Percentiles rank a stretch among this genome's conserved stretches.
phyloP scores from a whole-genome alignment of 2,329 filamentous ascomycete genomes.

The Fusarium sp. region DNA sequence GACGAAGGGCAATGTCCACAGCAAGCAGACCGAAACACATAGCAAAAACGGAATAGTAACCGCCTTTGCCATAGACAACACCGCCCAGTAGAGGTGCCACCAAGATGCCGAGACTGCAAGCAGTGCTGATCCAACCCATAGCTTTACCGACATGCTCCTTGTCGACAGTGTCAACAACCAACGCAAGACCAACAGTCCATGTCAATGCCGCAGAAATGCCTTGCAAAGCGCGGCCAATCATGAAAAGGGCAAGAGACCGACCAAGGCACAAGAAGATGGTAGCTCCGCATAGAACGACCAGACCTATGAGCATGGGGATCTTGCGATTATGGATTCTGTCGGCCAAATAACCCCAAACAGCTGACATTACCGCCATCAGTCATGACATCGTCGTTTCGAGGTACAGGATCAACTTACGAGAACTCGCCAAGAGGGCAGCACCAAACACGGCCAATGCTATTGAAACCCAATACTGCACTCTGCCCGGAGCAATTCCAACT shows the following conservation, averaged over 20 bases:
- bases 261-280: conserved; percentile 50
- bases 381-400: not conserved
- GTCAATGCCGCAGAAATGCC: conserved; percentile 50
- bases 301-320: conserved; percentile 50
- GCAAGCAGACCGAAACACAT: conserved; percentile 52
- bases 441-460: conserved; percentile 51
- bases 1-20: conserved; percentile 48
- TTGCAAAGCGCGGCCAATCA: conserved; percentile 49
- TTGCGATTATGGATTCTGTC: conserved; percentile 50
- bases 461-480: conserved; percentile 52
- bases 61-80: conserved; percentile 48
- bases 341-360: conserved; percentile 52
- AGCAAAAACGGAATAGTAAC: conserved; percentile 51
- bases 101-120: conserved; percentile 49
- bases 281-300: conserved; percentile 46
- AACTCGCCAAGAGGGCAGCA: conserved; percentile 46
- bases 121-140: conserved; percentile 50
- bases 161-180: conserved; percentile 51
- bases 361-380: conserved; percentile 32
- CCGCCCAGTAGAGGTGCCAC: conserved; percentile 50
- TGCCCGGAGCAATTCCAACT: conserved; percentile 40
- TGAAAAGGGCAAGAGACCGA: conserved; percentile 47
- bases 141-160: conserved; percentile 47
- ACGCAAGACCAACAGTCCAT: conserved; percentile 52
- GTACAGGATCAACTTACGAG: conserved; percentile 43